Evolutionary conservation across 768 basidiomycete genomes (phyloP), one percentile per base, ranked within the genome.

Genomic region (Suillus alpinus): DNA sequence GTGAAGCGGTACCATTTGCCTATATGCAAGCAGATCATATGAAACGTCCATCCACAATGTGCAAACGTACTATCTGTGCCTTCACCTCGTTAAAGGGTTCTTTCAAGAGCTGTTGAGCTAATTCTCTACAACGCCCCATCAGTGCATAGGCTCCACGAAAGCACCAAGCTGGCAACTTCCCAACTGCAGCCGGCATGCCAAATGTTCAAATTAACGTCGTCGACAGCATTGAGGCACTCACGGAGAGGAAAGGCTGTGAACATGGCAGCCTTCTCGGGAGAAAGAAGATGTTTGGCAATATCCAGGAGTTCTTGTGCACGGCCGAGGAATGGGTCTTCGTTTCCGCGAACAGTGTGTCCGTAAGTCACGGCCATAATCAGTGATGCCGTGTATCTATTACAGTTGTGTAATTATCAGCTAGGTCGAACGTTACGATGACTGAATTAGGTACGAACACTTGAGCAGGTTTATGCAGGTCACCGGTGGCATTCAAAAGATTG

Each of bases 351-450:
- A 5, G 65, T 60, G 8, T 59, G 31, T 46, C 63, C 65, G 59
- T 75, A 75, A 1, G 65, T 64, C 31, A 67, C 62, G 3, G 74
- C 58, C 57, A 76, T 59, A 8, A 73, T 66, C 8, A 61, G 62
- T 0, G 75, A 76, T 9, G 74, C 68, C 2, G 72, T 64, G 3
- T 67, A 61, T 29, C 74, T 71, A 34, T 46, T 2, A 37, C 8
- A 9, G 16, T 36, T 20, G 20, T 26, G 14, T 16, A 14, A 23
- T 53, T 16, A 16, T 55, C 36, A 55, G 53, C 9, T 18, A 8
- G 23, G 12, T 26, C 23, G 10, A 12, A 26, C 9, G 13, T 26
- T 26, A 26, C 14, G 16, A 9, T 14, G 14, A 23, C 23, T 1
- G 0, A 53, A 26, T 59, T 10, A 53, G 8, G 39, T 16, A 31